Evolutionary conservation across 202 grass and related monocot species (phyloP).

Genomic region (Setaria viridis): DNA sequence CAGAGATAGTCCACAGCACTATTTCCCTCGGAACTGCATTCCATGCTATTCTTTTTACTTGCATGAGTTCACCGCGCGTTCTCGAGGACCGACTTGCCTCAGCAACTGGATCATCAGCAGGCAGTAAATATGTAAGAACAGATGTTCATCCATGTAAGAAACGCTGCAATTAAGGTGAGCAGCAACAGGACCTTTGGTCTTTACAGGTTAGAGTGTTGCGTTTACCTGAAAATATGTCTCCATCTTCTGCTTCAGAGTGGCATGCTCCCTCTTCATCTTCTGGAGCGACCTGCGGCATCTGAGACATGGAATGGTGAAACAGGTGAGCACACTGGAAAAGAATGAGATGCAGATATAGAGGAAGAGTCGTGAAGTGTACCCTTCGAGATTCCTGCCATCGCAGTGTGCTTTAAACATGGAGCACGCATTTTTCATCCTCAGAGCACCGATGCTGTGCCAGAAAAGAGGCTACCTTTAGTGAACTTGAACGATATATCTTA

Average conservation of each 20-base stretch:
- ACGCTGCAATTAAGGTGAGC: neutral
- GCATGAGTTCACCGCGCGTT: constrained; percentile 49
- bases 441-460: constrained; percentile 68
- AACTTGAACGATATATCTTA: constrained; percentile 32
- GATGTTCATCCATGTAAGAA: constrained; percentile 18
- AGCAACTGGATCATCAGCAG: constrained; percentile 48
- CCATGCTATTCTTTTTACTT: constrained; percentile 47
- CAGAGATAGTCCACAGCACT: constrained; percentile 16
- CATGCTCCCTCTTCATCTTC: constrained; percentile 71
- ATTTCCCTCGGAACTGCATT: constrained; percentile 26
- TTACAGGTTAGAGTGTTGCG: neutral
- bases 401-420: constrained; percentile 64
- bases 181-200: neutral
- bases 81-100: constrained; percentile 56
- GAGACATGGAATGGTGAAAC: constrained; percentile 25
- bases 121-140: constrained; percentile 24
- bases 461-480: constrained; percentile 13
- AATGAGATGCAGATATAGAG: neutral
- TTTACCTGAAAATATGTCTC: constrained; percentile 74
- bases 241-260: constrained; percentile 71
- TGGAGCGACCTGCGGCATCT: constrained; percentile 71
- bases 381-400: constrained; percentile 60
- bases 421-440: constrained; percentile 74
- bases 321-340: neutral
- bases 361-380: constrained; percentile 30